phyloP scores from a whole-genome alignment of 129 eudicot species.

The Centaurea solstitialis region DNA sequence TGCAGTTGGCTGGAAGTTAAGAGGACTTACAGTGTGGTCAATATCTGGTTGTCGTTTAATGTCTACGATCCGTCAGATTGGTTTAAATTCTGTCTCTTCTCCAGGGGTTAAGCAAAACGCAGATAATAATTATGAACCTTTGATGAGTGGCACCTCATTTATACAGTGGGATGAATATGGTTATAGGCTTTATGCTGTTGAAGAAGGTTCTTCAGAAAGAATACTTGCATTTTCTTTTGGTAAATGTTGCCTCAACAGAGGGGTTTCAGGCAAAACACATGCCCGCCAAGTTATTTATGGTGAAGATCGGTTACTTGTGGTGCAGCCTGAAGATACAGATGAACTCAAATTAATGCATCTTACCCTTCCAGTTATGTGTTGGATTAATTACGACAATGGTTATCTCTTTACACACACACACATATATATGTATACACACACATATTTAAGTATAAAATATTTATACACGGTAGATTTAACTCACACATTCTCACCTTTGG shows the following conservation, averaged over 20 bases:
- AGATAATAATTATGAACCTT: conserved; percentile 79
- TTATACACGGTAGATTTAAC: not conserved
- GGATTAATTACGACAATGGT: not conserved
- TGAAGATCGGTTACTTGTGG: conserved; percentile 94
- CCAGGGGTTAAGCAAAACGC: conserved; percentile 72
- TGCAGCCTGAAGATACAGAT: conserved; percentile 95
- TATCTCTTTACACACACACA: not conserved
- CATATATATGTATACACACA: not conserved
- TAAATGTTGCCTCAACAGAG: conserved; percentile 91
- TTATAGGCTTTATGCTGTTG: conserved; percentile 81
- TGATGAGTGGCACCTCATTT: conserved; percentile 84
- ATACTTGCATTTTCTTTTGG: conserved; percentile 89
- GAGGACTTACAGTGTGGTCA: conserved; percentile 98
- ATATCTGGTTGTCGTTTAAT: conserved; percentile 96
- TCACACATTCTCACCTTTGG: not conserved
- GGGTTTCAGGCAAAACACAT: conserved; percentile 83
- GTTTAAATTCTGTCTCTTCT: conserved; percentile 76
- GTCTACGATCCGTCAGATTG: conserved; percentile 94
- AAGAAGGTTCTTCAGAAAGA: conserved; percentile 81
- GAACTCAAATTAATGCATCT: conserved; percentile 92
- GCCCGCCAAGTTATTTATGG: conserved; percentile 91
- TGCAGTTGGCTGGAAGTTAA: conserved; percentile 96
- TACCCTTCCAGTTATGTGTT: conserved; percentile 92
- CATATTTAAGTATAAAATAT: not conserved
- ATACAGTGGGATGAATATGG: conserved; percentile 98